These are phyloP conservation scores for Murraya paniculata DNA, from an alignment of 345 rosid genomes.

Conservation along the genomic window DNA sequence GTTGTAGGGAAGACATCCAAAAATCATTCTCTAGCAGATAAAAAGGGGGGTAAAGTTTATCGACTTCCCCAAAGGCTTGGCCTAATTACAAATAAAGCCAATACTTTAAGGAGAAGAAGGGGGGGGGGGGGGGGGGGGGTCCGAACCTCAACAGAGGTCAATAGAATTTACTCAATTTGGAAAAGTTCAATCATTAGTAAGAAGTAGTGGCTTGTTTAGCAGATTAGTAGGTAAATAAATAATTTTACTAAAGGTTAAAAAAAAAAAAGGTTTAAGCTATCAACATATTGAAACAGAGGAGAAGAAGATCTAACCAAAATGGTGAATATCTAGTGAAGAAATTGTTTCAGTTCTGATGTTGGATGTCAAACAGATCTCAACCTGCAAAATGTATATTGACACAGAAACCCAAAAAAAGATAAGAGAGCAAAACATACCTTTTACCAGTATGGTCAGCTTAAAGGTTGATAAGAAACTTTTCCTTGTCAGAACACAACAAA, in stretches of 20 bases:
- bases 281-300: slow-evolving; percentile 3
- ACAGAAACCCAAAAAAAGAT: background rate
- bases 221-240: background rate
- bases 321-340: slow-evolving; percentile 82
- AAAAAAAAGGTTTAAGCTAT: background rate
- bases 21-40: background rate
- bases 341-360: slow-evolving; percentile 78
- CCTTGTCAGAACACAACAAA: background rate
- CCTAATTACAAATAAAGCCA: background rate
- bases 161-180: background rate
- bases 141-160: background rate
- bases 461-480: background rate
- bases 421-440: background rate
- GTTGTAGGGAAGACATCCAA: background rate
- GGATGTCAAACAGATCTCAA: slow-evolving; percentile 96
- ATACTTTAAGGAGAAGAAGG: too few relatives aligned
- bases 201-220: background rate
- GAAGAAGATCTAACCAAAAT: slow-evolving; percentile 58
- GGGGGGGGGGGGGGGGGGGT: too few relatives aligned
- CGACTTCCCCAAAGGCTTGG: background rate
- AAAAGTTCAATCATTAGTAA: background rate
- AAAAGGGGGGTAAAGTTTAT: background rate
- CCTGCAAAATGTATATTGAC: slow-evolving; percentile 47
- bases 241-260: background rate
- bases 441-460: background rate